phyloP scores from a whole-genome alignment of 495 filamentous ascomycete genomes.

The Daldinia caldariorum region DNA sequence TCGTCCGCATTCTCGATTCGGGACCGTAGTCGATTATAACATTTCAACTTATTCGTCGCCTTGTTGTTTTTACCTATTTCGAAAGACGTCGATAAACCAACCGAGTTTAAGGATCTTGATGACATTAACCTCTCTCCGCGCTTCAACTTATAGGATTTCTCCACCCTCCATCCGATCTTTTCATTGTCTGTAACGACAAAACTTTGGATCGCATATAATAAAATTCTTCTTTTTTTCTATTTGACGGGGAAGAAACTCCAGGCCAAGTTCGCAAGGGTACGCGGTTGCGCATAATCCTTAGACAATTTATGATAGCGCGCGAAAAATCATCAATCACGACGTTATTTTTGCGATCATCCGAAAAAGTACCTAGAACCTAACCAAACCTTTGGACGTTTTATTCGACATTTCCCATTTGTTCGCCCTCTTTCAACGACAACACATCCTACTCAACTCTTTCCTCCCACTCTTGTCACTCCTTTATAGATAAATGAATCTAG shows the following conservation, averaged over 20 bases:
- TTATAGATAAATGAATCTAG: constrained; percentile 30
- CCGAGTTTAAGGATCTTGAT: constrained; percentile 21
- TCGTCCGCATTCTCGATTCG: constrained; percentile 27
- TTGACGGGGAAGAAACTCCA: constrained; percentile 9
- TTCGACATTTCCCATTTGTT: constrained; percentile 17
- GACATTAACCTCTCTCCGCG: constrained; percentile 28
- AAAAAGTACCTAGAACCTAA: background rate
- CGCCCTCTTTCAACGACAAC: background rate
- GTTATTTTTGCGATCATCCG: constrained; percentile 16
- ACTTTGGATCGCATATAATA: constrained; percentile 30
- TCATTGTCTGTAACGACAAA: constrained; percentile 39
- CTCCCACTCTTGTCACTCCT: constrained; percentile 40
- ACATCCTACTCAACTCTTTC: constrained; percentile 14
- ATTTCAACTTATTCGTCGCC: constrained; percentile 7
- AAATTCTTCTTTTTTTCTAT: constrained; percentile 7
- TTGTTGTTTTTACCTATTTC: constrained; percentile 2
- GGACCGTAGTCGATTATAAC: constrained; percentile 28
- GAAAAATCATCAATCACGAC: constrained; percentile 1
- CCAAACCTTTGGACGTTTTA: constrained; percentile 1
- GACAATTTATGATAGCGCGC: constrained; percentile 6
- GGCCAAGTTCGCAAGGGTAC: constrained; percentile 22
- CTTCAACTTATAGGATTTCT: constrained; percentile 39
- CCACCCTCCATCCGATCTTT: constrained; percentile 40
- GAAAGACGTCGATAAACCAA: constrained; percentile 5
- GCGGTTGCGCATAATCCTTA: constrained; percentile 32